These are phyloP conservation scores for Epichloe festucae DNA, from an alignment of 2,329 filamentous ascomycete species.

Conservation along the genomic window DNA sequence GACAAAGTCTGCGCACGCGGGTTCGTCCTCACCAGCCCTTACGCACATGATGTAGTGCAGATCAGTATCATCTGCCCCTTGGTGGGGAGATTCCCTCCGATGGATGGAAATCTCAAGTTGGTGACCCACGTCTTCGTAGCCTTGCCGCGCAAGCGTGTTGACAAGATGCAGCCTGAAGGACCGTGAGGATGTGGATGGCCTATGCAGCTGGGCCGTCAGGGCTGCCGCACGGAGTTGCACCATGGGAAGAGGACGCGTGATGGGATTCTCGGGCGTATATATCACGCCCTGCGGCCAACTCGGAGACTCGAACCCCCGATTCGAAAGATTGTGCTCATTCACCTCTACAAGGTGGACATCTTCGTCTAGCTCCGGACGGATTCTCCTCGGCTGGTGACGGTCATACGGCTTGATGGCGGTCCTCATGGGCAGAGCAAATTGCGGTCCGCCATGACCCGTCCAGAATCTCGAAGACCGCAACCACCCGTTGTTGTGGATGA, in stretches of 20 bases:
- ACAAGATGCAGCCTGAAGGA: not conserved
- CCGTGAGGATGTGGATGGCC: not conserved
- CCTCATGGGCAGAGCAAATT: conserved; percentile 9
- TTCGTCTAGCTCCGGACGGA: not conserved
- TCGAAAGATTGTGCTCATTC: not conserved
- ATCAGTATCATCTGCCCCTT: not conserved
- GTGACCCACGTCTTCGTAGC: not conserved
- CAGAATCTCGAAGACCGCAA: conserved; percentile 2
- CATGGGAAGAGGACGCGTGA: conserved; percentile 1
- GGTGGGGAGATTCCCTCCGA: not conserved
- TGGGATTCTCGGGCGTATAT: conserved; percentile 1
- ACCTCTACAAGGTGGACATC: not conserved
- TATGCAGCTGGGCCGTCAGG: not conserved
- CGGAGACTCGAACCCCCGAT: not conserved
- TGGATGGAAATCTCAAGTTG: not conserved
- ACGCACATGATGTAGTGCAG: not conserved
- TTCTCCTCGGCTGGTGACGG: not conserved
- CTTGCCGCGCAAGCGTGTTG: not conserved
- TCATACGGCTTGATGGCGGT: conserved; percentile 6
- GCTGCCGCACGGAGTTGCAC: not conserved
- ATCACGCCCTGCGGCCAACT: not conserved
- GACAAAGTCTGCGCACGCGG: not conserved
- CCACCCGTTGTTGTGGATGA: not conserved
- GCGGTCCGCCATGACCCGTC: conserved; percentile 7
- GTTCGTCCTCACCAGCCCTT: not conserved